Conservation (phyloP, 2,329 filamentous ascomycete species). For the Fusarium napiforme region DNA sequence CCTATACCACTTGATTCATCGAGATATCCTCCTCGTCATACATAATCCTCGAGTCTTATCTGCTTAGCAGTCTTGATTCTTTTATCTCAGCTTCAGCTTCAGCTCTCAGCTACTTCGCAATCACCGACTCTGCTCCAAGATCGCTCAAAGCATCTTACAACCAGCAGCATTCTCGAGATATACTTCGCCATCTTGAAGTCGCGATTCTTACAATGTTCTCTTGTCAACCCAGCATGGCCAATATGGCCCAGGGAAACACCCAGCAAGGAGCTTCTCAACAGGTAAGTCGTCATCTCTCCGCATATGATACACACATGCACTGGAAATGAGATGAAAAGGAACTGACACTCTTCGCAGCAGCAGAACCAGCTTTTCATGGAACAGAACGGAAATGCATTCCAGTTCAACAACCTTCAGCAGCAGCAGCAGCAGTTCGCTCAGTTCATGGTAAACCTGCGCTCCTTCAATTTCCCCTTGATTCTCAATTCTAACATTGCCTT, state of each 20-base stretch:
- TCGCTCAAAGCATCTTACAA: constrained; percentile 2
- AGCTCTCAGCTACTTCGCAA: not conserved
- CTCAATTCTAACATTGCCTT: not conserved
- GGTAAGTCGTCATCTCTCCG: not conserved
- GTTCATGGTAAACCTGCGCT: not conserved
- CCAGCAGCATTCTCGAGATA: not conserved
- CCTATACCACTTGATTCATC: not conserved
- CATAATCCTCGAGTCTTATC: not conserved
- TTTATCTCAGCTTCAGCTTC: not conserved
- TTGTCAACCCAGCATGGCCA: not conserved
- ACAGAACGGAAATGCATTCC: not conserved
- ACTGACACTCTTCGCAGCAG: constrained; percentile 7
- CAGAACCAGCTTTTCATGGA: not conserved
- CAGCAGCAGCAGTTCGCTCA: constrained; percentile 3
- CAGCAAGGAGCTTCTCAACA: not conserved
- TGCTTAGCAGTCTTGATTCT: constrained; percentile 11
- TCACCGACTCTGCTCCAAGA: not conserved
- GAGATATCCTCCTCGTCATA: not conserved
- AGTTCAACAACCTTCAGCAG: not conserved
- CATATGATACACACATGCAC: not conserved
- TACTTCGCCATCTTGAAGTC: not conserved
- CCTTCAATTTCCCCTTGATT: too few relatives aligned
- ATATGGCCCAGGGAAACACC: not conserved
- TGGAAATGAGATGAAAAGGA: not conserved
- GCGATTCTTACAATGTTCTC: constrained; percentile 12